Conservation (phyloP, 2,329 filamentous ascomycete genomes). For the Pestalotiopsis fici region DNA sequence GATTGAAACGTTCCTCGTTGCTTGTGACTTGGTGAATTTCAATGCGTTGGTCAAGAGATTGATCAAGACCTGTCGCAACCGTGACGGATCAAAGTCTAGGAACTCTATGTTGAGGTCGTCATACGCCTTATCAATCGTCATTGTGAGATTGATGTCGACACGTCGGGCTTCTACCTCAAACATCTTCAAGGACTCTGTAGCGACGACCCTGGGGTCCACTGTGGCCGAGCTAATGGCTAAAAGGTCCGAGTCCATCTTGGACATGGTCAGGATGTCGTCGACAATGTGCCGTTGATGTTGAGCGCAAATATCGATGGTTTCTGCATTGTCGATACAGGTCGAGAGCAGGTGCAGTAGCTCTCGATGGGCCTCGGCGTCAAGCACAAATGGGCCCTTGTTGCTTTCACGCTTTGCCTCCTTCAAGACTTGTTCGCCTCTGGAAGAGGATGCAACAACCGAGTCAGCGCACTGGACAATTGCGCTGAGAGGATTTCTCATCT, state of each 20-base stretch:
- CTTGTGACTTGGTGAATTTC: slow-evolving; percentile 63
- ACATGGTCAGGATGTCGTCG: slow-evolving; percentile 65
- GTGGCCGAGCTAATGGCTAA: slow-evolving; percentile 69
- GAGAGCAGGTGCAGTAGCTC: slow-evolving; percentile 69
- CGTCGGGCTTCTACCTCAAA: slow-evolving; percentile 73
- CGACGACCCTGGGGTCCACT: slow-evolving; percentile 65
- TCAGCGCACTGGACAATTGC: slow-evolving; percentile 77
- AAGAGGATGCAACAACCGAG: slow-evolving; percentile 59
- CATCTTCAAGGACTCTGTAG: slow-evolving; percentile 71
- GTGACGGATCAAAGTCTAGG: slow-evolving; percentile 72
- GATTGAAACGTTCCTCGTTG: slow-evolving; percentile 56
- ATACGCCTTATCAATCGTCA: slow-evolving; percentile 67
- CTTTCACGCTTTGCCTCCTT: neutral
- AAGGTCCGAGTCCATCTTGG: slow-evolving; percentile 69
- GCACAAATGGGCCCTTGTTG: neutral
- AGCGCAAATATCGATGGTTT: slow-evolving; percentile 75
- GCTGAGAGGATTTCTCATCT: slow-evolving; percentile 73
- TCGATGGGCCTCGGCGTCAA: neutral
- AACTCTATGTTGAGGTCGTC: slow-evolving; percentile 63
- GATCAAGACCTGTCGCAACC: slow-evolving; percentile 74
- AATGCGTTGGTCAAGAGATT: slow-evolving; percentile 70
- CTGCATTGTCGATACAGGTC: slow-evolving; percentile 80
- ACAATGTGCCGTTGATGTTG: slow-evolving; percentile 75
- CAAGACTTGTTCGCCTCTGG: slow-evolving; percentile 41
- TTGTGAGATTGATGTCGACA: slow-evolving; percentile 69